Base-by-base conservation (phyloP, 192 early-diverging fungal genomes). In the Backusella mclennaniae region DNA sequence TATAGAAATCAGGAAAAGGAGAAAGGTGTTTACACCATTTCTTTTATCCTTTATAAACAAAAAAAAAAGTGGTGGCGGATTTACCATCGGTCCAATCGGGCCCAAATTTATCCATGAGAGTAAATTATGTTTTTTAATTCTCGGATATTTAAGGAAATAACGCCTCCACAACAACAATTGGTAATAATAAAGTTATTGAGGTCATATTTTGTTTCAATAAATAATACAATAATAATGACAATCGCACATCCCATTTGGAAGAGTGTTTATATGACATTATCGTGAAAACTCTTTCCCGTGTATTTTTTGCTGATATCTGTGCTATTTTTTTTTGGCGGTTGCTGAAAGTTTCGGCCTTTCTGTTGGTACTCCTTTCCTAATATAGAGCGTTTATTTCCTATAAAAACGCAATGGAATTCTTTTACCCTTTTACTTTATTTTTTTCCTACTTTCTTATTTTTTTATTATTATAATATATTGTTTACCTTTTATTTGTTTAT, bases 1-100 rank as follows among this genome's bases (percentile, higher is more conserved):
- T 26, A 63, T 12, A 63, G 56, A 59, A 29, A 59, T 59, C 11
- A 59, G 11, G 56, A 59, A 56, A 59, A 59, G 56, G 23, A 26
- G 23, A 59, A 29, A 4, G 23, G 56, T 6, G 56, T 59, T 12
- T 2, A 59, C 19, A 26, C 21, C 21, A n/a, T 52, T 52, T 52
- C 53, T 56, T 59, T 26, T 23, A 26, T 12, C 26, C 26, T 21
- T 59, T 59, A 26, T 59, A 23, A 23, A 56, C 21, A 1, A 56
- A 59, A 56, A 59, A 56, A 59, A 59, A 59, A 3, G 56, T 29
- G 0, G 19, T 29, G 56, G 11, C 41, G 70, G 70, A 31, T 49
- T 71, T 49, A 71, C 70, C 42, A 11, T 71, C 69, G 69, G 69
- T 71, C 69, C 69, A 39, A 44, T 15, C 68, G 68, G 68, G 36